Conservation (phyloP, 257 asterid genomes). For the Solanum piurae region DNA sequence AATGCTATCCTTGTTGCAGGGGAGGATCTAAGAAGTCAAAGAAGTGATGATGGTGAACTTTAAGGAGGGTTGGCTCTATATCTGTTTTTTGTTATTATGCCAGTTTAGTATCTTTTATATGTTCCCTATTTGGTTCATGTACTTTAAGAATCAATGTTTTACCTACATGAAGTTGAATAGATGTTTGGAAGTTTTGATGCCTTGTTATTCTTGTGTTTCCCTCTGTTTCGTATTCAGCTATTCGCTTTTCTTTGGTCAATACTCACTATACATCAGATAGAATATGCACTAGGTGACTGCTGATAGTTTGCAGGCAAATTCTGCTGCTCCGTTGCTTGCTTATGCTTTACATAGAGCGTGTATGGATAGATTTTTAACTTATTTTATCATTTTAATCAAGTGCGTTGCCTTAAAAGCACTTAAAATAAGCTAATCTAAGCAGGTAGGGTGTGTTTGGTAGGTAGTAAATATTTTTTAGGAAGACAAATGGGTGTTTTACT, state of each 20-base stretch:
- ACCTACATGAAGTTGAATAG: slow-evolving; percentile 21
- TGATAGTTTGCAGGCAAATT: neutral
- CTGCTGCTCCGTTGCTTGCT: neutral
- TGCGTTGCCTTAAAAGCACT: too few relatives aligned
- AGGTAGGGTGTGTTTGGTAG: neutral
- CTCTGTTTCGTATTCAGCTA: neutral
- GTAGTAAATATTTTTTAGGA: too few relatives aligned
- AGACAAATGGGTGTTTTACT: too few relatives aligned
- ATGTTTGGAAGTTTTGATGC: slow-evolving; percentile 5
- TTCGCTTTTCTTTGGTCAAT: neutral
- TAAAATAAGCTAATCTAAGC: neutral
- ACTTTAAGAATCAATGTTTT: slow-evolving; percentile 17
- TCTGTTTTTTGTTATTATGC: slow-evolving; percentile 9
- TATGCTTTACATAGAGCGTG: neutral
- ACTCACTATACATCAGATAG: neutral
- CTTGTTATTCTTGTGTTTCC: neutral
- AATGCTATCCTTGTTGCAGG: slow-evolving; percentile 24
- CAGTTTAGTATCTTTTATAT: slow-evolving; percentile 12
- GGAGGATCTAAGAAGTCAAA: slow-evolving; percentile 57
- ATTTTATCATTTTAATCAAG: too few relatives aligned
- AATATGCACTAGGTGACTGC: neutral
- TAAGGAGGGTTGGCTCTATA: neutral
- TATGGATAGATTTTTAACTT: neutral
- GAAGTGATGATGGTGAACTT: slow-evolving; percentile 33
- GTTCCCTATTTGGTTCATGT: neutral